A percentile compares a stretch with the other conserved stretches of the same genome.
Evolutionary conservation across 106 monocot species (phyloP).

Genomic region (Acanthochlamys bracteata): DNA sequence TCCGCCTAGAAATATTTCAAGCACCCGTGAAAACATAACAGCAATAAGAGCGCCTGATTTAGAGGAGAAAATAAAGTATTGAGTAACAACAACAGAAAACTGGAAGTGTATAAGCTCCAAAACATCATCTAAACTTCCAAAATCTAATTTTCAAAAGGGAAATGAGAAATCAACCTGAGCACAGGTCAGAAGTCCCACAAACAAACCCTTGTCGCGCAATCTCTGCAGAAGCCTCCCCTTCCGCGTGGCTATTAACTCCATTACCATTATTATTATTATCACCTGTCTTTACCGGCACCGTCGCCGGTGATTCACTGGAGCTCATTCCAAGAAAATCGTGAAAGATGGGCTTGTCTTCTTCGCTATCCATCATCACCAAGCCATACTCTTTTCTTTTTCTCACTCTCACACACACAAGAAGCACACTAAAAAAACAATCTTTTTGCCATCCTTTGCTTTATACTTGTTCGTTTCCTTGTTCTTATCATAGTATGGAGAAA

Average conservation of each 20-base stretch:
- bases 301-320: neutral
- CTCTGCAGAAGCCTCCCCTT: conserved; percentile 12
- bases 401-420: neutral
- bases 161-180: conserved; percentile 17
- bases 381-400: conserved; percentile 12
- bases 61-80: too few species aligned
- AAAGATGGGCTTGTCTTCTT: conserved; percentile 21
- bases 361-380: conserved; percentile 24
- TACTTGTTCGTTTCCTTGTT: neutral
- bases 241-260: conserved; percentile 1
- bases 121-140: neutral
- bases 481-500: neutral
- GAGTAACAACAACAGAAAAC: too few species aligned
- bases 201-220: conserved; percentile 7
- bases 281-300: neutral
- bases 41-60: too few species aligned
- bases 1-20: too few species aligned
- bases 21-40: too few species aligned
- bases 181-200: conserved; percentile 22
- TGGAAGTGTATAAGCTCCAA: neutral
- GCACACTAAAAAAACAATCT: neutral
- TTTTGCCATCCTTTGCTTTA: neutral
- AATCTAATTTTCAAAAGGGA: neutral
- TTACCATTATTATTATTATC: neutral
- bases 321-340: conserved; percentile 30